Evolutionary conservation across 768 basidiomycete species (phyloP).

Genomic region (Amanita subjunquillea): DNA sequence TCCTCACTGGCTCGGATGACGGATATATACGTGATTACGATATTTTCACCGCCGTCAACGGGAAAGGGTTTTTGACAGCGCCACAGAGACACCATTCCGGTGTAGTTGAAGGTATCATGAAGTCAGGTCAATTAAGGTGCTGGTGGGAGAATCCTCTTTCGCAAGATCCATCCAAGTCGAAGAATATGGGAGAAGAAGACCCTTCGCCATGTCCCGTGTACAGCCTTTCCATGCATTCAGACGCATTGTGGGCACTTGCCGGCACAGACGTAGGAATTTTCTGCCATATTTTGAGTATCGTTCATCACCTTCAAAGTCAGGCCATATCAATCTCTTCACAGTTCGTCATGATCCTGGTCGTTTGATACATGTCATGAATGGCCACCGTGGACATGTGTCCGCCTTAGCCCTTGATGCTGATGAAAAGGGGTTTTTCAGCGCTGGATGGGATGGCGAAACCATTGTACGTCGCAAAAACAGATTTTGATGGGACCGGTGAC

Average conservation of each 20-base stretch:
- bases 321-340: constrained; percentile 89
- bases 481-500: constrained; percentile 3
- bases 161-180: constrained; percentile 18
- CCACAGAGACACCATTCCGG: constrained; percentile 85
- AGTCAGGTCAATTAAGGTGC: constrained; percentile 72
- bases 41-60: constrained; percentile 80
- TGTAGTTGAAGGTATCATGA: constrained; percentile 87
- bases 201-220: constrained; percentile 63
- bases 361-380: constrained; percentile 58
- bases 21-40: constrained; percentile 92
- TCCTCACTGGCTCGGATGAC: constrained; percentile 88
- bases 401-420: constrained; percentile 72
- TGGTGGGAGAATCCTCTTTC: constrained; percentile 83
- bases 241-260: constrained; percentile 86
- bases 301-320: constrained; percentile 38
- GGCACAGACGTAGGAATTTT: constrained; percentile 65
- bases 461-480: constrained; percentile 40
- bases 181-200: constrained; percentile 35
- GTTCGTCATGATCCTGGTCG: constrained; percentile 88
- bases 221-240: constrained; percentile 84
- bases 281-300: constrained; percentile 10
- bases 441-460: constrained; percentile 90
- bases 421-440: constrained; percentile 82
- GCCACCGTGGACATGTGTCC: constrained; percentile 77
- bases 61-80: constrained; percentile 77